Base-by-base conservation (phyloP, 257 asterid genomes). In the Jacaranda mimosifolia region DNA sequence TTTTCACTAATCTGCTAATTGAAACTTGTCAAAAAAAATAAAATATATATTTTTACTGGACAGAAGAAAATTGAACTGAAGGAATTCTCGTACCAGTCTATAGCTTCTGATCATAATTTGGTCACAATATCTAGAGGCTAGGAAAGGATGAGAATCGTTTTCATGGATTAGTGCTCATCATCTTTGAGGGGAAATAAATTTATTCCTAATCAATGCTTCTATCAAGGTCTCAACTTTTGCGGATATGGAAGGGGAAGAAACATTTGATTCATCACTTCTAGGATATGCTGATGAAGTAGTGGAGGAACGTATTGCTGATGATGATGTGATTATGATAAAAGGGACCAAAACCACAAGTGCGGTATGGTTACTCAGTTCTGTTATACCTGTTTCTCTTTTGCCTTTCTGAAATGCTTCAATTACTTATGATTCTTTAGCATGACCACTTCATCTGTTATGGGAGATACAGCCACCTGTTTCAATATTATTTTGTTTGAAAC, bases 181-280 rank as follows among this genome's bases (percentile, higher is more conserved):
- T 5, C 46, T 5, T 42, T 42, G 0, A 0, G 46, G 46, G 46
- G 36, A 52, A 71, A 66, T 11, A 63, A 53, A 45, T 63, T 43
- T 36, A 36, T 39, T 49, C 73, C 53, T 7, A 55, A 74, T 60
- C 58, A 53, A 72, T 74, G 18, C 69, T 76, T 58, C 13, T 39
- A 6, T 80, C 42, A 84, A 94, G 98, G 94, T 94, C 66, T 94
- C 97, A 14, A 94, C 97, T 35, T 91, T 94, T 73, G 98, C 98
- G 3, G 98, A 91, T 81, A 92, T 90, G 97, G 98, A 94, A 85
- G 98, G 98, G 69, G 98, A 90, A 46, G 98, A 94, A 89, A 90
- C 98, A 66, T 91, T 90, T 77, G 98, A 94, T 83, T 70, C 97
- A 15, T 90, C 98, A 63, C 75, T 90, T 79, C 87, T 94, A 65